Percentiles rank a stretch among this genome's conserved stretches.
Evolutionary conservation across 306 rosid genomes (phyloP).

Genomic region (Vigna mungo): DNA sequence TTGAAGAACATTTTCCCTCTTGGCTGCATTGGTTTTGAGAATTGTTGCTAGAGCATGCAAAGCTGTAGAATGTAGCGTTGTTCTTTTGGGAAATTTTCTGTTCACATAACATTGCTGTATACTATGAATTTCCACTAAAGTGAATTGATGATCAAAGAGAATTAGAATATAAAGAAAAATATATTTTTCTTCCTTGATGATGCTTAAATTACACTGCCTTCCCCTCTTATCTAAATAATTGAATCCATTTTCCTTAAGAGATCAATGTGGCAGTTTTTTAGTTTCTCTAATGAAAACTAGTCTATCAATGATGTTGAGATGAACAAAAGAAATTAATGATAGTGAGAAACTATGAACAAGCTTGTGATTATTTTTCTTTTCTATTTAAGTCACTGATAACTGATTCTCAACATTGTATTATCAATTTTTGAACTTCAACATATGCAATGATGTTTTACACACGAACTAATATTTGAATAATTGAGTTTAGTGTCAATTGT

Average conservation of each 20-base stretch:
- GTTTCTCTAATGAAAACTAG: background rate
- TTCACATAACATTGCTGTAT: background rate
- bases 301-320: background rate
- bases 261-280: background rate
- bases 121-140: slow-evolving; percentile 2
- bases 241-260: background rate
- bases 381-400: background rate
- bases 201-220: background rate
- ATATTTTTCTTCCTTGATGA: too few species aligned
- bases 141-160: background rate
- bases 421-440: background rate
- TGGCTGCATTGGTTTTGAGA: background rate
- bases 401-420: background rate
- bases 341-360: background rate
- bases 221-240: too few species aligned
- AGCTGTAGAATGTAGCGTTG: background rate
- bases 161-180: too few species aligned
- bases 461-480: too few species aligned
- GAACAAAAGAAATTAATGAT: too few species aligned
- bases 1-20: background rate
- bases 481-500: too few species aligned
- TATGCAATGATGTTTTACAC: background rate
- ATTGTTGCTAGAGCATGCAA: slow-evolving; percentile 1
- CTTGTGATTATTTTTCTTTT: background rate
- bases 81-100: slow-evolving; percentile 11